Evolutionary conservation across 1,284 basidiomycete genomes (phyloP).

Genomic region (Entoloma clypeatum): DNA sequence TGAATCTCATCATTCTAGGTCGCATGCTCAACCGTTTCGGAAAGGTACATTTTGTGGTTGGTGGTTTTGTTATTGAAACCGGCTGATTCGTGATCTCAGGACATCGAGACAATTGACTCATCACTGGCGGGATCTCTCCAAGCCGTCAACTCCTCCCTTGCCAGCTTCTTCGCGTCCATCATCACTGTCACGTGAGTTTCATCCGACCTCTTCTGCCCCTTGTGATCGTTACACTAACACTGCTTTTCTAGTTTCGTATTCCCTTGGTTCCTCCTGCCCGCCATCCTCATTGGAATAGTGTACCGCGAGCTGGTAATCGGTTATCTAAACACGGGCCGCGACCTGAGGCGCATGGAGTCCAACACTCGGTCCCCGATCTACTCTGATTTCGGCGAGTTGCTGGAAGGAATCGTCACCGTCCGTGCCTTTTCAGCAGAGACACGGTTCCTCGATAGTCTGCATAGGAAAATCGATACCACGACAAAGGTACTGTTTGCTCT

Average conservation of each 20-base stretch:
- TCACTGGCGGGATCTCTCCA: slow-evolving; percentile 69
- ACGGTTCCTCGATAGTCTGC: slow-evolving; percentile 74
- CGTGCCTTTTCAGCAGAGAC: slow-evolving; percentile 84
- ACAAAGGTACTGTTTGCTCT: slow-evolving; percentile 63
- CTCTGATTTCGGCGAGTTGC: slow-evolving; percentile 75
- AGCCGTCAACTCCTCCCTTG: slow-evolving; percentile 69
- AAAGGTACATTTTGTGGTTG: slow-evolving; percentile 37
- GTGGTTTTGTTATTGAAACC: not conserved
- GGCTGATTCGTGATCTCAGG: too few relatives aligned
- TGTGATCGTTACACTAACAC: too few relatives aligned
- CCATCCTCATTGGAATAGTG: slow-evolving; percentile 57
- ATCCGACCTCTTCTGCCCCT: slow-evolving; percentile 1
- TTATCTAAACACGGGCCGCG: slow-evolving; percentile 74
- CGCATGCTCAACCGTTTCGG: slow-evolving; percentile 66
- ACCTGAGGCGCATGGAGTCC: slow-evolving; percentile 77
- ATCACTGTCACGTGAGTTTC: slow-evolving; percentile 53
- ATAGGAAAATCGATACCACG: slow-evolving; percentile 60
- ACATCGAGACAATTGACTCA: slow-evolving; percentile 76
- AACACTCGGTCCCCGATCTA: slow-evolving; percentile 70
- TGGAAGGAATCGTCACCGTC: slow-evolving; percentile 81
- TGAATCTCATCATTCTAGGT: slow-evolving; percentile 32
- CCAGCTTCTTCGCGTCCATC: slow-evolving; percentile 67
- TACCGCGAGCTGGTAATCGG: slow-evolving; percentile 66
- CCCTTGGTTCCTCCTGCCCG: slow-evolving; percentile 72
- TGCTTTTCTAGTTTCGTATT: slow-evolving; percentile 65